Evolutionary conservation across 2,329 filamentous ascomycete genomes (phyloP), one percentile per base, ranked within the genome.

Genomic region (Corniculantispora saksenae): DNA sequence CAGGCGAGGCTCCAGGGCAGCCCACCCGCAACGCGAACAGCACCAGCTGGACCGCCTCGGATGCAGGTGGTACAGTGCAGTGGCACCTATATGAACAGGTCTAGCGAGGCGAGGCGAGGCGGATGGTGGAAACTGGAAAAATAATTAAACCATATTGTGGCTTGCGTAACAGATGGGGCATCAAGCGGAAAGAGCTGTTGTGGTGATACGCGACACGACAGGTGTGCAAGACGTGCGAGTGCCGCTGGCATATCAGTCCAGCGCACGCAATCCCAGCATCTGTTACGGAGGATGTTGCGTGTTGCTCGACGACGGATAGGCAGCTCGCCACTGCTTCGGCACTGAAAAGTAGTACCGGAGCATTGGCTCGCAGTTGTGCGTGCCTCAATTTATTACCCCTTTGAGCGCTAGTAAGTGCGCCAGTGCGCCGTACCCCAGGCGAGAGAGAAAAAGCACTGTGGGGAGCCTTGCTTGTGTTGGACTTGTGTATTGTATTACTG

Each of bases 321-420:
- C 23, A 19, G 45, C 19, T 25, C 45, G 45, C n/a, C 55, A 47
- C 9, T n/a, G 17, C 38, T 25, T 35, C 43, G 43, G 43, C 25
- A 48, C 23, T 32, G 25, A 19, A 35, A 54, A 47, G 25, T n/a
- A 5, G 35, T 13, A 21, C 6, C 25, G n/a, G 4, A 19, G 38
- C 32, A 32, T 32, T 32, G 38, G 38, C 17, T 4, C 38, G 10
- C 32, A 15, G 38, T 43, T 43, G 38, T 43, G 12, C 10, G 38
- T 6, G 8, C 23, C 56, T 59, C 56, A 48, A 21, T 59, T 59
- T 59, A 58, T 59, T 48, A 35, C 56, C 56, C 43, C 17, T 48
- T 59, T 48, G 27, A 27, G 43, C 21, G n/a, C 10, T 38, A 25
- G n/a, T n/a, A n/a, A n/a, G 1, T 3, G 25, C 43, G 10, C 43